These are phyloP conservation scores for Camelina hispida DNA, from an alignment of 345 rosid species.

Conservation along the genomic window DNA sequence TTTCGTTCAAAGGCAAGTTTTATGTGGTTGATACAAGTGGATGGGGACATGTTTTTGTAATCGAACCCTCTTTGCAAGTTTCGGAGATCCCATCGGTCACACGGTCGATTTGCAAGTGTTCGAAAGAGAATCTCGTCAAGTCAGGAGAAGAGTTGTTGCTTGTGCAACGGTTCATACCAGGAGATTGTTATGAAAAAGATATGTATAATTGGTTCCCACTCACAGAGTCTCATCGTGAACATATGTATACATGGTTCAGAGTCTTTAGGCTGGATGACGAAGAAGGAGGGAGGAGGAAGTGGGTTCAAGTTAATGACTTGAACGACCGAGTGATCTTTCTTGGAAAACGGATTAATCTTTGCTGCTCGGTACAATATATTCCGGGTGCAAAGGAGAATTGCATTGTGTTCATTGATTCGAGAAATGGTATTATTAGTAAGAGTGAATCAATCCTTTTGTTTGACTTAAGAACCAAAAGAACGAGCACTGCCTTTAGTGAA, in stretches of 20 bases:
- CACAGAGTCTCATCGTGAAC: neutral
- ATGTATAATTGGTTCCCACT: no score
- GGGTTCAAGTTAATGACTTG: constrained; percentile 2
- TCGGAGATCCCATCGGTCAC: neutral
- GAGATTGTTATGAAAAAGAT: no score
- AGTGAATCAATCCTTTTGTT: neutral
- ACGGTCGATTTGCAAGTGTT: neutral
- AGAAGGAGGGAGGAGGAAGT: neutral
- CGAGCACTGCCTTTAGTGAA: neutral
- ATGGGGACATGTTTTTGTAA: neutral
- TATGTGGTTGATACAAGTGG: constrained; percentile 21
- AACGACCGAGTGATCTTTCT: constrained; percentile 11
- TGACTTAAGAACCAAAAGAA: neutral
- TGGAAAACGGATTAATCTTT: neutral
- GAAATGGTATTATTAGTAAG: no score
- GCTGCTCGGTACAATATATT: neutral
- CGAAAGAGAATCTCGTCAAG: neutral
- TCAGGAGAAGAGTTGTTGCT: constrained; percentile 5
- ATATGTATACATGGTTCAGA: neutral
- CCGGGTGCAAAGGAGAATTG: constrained; percentile 8
- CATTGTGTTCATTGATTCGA: neutral
- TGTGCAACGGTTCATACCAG: neutral
- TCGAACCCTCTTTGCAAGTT: neutral
- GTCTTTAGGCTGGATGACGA: constrained; percentile 1
- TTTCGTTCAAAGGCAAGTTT: constrained; percentile 21